Conservation (phyloP, 106 monocot species). For the Platanthera guangdongensis region DNA sequence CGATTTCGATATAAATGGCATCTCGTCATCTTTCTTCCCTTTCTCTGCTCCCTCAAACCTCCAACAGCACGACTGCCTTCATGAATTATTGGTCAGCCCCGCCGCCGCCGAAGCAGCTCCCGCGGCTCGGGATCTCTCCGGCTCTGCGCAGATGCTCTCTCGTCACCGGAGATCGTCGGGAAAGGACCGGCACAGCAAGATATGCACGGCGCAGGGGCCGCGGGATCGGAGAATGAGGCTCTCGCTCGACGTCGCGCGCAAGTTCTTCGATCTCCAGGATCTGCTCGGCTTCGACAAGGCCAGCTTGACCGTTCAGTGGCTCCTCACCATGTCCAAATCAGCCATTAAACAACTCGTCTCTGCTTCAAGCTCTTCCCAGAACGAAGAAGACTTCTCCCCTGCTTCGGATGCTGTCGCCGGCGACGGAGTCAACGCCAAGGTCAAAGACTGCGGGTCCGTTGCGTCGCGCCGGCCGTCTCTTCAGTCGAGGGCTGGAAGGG, state of each 20-base stretch:
- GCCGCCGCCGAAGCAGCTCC: background rate
- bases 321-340: conserved; percentile 41
- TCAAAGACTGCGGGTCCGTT: background rate
- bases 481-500: conserved; percentile 9
- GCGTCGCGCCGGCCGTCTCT: background rate
- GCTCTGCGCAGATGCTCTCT: background rate
- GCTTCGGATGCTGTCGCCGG: conserved; percentile 1
- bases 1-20: conserved; percentile 6
- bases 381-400: conserved; percentile 18
- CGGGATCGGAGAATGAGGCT: conserved; percentile 81
- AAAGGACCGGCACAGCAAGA: conserved; percentile 81
- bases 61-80: background rate
- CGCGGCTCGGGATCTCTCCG: background rate
- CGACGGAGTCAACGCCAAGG: background rate
- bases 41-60: background rate
- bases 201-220: conserved; percentile 56
- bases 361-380: conserved; percentile 5
- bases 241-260: conserved; percentile 55
- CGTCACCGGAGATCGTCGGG: conserved; percentile 12
- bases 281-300: conserved; percentile 82
- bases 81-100: background rate
- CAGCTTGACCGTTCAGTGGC: conserved; percentile 81
- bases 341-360: conserved; percentile 47
- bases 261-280: conserved; percentile 82
- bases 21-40: conserved; percentile 12